Evolutionary conservation across 805 yeast genomes (phyloP).

Genomic region (Wickerhamomyces hampshirensis): DNA sequence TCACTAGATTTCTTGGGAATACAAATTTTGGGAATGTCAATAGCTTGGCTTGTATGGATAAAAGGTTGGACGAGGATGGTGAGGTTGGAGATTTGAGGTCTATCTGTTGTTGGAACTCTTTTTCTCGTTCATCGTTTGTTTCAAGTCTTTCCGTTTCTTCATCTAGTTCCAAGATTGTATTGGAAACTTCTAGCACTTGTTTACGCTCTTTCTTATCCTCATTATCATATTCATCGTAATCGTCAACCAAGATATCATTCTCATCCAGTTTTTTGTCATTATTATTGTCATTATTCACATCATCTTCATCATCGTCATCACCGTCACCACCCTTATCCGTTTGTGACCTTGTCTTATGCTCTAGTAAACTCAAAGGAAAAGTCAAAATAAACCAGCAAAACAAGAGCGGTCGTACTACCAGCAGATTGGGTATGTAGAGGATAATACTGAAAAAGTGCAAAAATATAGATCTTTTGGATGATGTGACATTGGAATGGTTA

Average conservation of each 20-base stretch:
- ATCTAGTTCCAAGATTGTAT: slow-evolving; percentile 19
- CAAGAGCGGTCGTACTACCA: slow-evolving; percentile 48
- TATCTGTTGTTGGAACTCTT: slow-evolving; percentile 4
- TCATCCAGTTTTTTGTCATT: slow-evolving; percentile 1
- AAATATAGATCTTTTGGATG: slow-evolving; percentile 11
- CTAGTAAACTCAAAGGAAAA: slow-evolving; percentile 49
- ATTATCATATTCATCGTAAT: slow-evolving; percentile 3
- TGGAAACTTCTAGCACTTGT: slow-evolving; percentile 1
- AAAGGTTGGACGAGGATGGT: slow-evolving; percentile 15
- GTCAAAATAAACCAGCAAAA: slow-evolving; percentile 47
- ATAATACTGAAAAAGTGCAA: slow-evolving; percentile 24
- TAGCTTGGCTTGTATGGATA: slow-evolving; percentile 13
- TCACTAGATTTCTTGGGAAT: slow-evolving; percentile 39
- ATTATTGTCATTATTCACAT: not conserved
- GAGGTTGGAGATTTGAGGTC: slow-evolving; percentile 23
- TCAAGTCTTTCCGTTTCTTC: slow-evolving; percentile 17
- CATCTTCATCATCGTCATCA: not conserved
- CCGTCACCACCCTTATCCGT: not conserved
- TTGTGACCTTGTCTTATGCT: slow-evolving; percentile 11
- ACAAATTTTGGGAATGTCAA: slow-evolving; percentile 33
- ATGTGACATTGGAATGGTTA: not conserved
- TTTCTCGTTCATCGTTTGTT: not conserved
- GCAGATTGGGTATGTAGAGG: slow-evolving; percentile 43
- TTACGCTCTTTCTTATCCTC: not conserved
- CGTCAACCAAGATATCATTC: no score